phyloP scores from a whole-genome alignment of 768 basidiomycete genomes.

The Chalciporus piperatus region DNA sequence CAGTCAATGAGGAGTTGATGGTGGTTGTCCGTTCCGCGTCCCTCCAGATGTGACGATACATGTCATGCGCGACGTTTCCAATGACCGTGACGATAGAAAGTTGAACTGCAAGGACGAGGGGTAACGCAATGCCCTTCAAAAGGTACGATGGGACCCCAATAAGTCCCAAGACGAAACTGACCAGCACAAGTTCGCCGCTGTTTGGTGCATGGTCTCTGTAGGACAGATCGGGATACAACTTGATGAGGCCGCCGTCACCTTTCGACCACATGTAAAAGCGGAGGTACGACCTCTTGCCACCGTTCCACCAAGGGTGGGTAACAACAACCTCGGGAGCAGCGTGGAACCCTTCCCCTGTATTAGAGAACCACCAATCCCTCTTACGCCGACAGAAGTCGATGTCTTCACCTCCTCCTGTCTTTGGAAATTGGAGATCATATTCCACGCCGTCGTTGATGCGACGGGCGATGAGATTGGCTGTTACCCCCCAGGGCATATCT shows the following conservation, averaged over 20 bases:
- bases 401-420: constrained; percentile 64
- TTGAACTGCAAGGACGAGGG: constrained; percentile 18
- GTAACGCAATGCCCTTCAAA: constrained; percentile 8
- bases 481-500: constrained; percentile 63
- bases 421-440: constrained; percentile 50
- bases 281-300: constrained; percentile 44
- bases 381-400: constrained; percentile 57
- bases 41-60: constrained; percentile 45
- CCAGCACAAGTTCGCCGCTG: constrained; percentile 44
- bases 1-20: constrained; percentile 35
- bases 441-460: constrained; percentile 43
- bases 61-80: constrained; percentile 47
- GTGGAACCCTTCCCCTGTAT: constrained; percentile 40
- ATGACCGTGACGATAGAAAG: constrained; percentile 30
- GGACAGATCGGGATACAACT: constrained; percentile 43
- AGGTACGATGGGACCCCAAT: constrained; percentile 16
- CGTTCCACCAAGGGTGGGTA: constrained; percentile 58
- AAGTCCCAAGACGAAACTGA: constrained; percentile 16
- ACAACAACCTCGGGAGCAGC: constrained; percentile 49
- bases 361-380: constrained; percentile 35
- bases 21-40: constrained; percentile 34
- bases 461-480: constrained; percentile 54
- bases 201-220: constrained; percentile 49
- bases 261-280: constrained; percentile 59
- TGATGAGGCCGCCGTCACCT: constrained; percentile 53